phyloP scores from a whole-genome alignment of 352 stramenopile species.

The Phytophthora sp. region DNA sequence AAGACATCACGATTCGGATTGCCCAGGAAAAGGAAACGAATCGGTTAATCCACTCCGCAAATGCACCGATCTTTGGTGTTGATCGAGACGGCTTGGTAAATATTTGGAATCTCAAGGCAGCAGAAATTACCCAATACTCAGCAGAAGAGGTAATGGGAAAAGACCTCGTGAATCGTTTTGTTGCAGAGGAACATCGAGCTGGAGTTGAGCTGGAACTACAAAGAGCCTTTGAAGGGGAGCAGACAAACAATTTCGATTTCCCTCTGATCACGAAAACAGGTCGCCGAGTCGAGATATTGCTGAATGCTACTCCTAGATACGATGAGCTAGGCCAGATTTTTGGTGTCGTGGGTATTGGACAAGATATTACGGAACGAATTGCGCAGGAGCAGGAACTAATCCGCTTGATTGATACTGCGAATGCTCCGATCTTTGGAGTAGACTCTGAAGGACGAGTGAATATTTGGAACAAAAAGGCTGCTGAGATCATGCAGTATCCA shows the following conservation, averaged over 20 bases:
- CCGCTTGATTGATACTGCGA: conserved; percentile 74
- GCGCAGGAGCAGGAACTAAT: conserved; percentile 71
- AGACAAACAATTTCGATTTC: conserved; percentile 88
- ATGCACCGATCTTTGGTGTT: conserved; percentile 79
- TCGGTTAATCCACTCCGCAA: conserved; percentile 70
- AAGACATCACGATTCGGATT: conserved; percentile 70
- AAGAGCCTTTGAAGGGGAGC: conserved; percentile 51
- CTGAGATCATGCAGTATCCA: conserved; percentile 68
- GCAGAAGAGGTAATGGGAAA: conserved; percentile 82
- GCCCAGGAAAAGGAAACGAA: conserved; percentile 75
- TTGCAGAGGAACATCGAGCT: conserved; percentile 36
- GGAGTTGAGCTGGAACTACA: conserved; percentile 33
- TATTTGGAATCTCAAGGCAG: conserved; percentile 82
- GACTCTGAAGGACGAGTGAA: conserved; percentile 65
- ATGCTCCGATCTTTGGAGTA: conserved; percentile 77
- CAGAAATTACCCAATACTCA: conserved; percentile 77
- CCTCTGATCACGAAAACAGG: conserved; percentile 58
- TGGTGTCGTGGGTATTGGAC: conserved; percentile 81
- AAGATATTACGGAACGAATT: conserved; percentile 72
- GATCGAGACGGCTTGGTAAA: conserved; percentile 63
- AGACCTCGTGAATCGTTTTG: conserved; percentile 67
- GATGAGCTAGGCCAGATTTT: conserved; percentile 74
- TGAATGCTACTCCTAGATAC: conserved; percentile 75
- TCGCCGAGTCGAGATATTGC: conserved; percentile 52
- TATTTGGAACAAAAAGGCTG: conserved; percentile 72